phyloP scores from a whole-genome alignment of 192 early-diverging fungal genomes.

The Coemansia sp. region DNA sequence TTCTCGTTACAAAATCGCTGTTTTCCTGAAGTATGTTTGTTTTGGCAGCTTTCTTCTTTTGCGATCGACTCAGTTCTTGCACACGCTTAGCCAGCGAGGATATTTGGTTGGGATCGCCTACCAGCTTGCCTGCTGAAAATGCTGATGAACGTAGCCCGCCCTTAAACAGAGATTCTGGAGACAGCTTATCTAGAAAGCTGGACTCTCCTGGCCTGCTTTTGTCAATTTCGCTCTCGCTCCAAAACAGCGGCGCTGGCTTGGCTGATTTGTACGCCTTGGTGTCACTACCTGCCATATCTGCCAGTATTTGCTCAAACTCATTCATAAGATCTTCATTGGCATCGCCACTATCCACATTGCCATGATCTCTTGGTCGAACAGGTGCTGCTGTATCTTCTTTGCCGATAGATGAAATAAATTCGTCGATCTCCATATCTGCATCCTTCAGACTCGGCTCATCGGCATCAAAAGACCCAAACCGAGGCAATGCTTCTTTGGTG shows the following conservation, averaged over 20 bases:
- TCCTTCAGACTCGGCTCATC: too few relatives aligned
- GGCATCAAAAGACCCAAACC: too few relatives aligned
- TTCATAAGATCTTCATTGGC: constrained; percentile 24
- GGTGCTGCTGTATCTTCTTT: too few relatives aligned
- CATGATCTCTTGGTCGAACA: too few relatives aligned
- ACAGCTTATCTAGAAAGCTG: constrained; percentile 21
- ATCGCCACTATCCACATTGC: neutral
- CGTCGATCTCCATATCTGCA: too few relatives aligned
- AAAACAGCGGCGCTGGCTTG: constrained; percentile 38
- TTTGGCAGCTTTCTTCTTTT: neutral
- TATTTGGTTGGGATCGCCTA: constrained; percentile 15
- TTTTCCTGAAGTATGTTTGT: neutral
- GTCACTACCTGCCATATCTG: constrained; percentile 27
- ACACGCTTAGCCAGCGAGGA: constrained; percentile 24
- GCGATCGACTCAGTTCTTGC: constrained; percentile 2
- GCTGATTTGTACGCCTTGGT: constrained; percentile 19
- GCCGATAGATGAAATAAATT: too few relatives aligned
- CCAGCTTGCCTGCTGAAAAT: constrained; percentile 27
- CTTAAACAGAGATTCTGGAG: constrained; percentile 25
- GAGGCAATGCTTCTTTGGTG: too few relatives aligned
- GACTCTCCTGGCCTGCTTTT: neutral
- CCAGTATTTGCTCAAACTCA: constrained; percentile 47
- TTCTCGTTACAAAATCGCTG: constrained; percentile 1
- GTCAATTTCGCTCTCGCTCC: constrained; percentile 15
- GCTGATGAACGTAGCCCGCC: constrained; percentile 26